Base-by-base conservation (phyloP, 2,329 filamentous ascomycete genomes). In the Ophiostoma australiae region DNA sequence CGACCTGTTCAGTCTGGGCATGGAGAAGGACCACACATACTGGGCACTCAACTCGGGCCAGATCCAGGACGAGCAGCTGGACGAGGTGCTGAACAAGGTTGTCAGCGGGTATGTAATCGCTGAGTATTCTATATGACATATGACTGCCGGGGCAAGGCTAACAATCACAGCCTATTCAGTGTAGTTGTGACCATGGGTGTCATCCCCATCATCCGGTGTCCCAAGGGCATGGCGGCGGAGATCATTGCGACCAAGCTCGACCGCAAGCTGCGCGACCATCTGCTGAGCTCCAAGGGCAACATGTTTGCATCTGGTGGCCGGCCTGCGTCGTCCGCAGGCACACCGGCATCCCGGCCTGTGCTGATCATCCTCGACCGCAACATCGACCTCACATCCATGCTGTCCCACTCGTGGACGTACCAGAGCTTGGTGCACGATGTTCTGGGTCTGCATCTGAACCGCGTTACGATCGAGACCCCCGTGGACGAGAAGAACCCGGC, bases 131-230 rank as follows among this genome's bases (percentile, higher is more conserved):
- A 17, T 39, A 13, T 31, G 13, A 2, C 23, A 31, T 68, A 10
- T 6, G 27, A 17, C n/a, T 48, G 17, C 44, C 44, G 3, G 7
- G 17, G 17, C 44, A n/a, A 48, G 20, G 44, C 23, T 27, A 37
- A 33, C 39, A n/a, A 63, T 23, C 27, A 6, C 33, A 66, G 63
- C 37, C 68, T 52, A n/a, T 99, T 98, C 81, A 97, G 94, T 74
- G 95, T 99, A 68, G 90, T 95, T 72, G 95, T 97, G n/a, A 99
- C 95, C 5, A 97, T 97, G 93, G 94, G 91, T 72, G 89, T 94
- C 2, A 97, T 99, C 75, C 95, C 95, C 7, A 93, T 99, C 75
- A 98, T 99, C 77, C 86, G 95, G 75, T 97, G 93, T 78, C 94
- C 95, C 7, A 97, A 95, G 78, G 93, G 91, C 68, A 94, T 93